Base-by-base conservation (phyloP, 257 asterid species). In the Przewalskia tangutica region DNA sequence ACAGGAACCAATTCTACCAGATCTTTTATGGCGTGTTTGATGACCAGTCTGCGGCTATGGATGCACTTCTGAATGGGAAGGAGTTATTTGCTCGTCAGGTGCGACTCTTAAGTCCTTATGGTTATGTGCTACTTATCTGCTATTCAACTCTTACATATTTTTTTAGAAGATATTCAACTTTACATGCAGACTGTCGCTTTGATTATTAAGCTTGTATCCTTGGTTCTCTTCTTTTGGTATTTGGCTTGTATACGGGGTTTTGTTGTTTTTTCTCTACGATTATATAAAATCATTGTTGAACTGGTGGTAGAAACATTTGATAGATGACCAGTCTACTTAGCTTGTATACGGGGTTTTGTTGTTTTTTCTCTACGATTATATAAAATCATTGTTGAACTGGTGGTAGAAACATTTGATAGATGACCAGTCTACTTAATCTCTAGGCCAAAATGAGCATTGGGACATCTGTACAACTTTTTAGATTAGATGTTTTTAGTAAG, bases 41-140 rank as follows among this genome's bases (percentile, higher is more conserved):
- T 81, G 87, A 92, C 84, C 92, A 89, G 86, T 89, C 79, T 77
- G 86, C 89, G 78, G 93, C 90, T 80, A 91, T 91, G 97, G 93
- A 93, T 73, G 92, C 86, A 65, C 93, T 96, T 86, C 84, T 93
- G 88, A 93, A 89, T 86, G 95, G 90, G 81, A 94, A 95, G 86
- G 99, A 94, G 90, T 87, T 90, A 82, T 94, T 94, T 87, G 94
- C 98, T 50, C 82, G 88, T 80, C 94, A 92, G 98, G 99, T 96
- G 90, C 23, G 62, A 12, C 80, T 75, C 11, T 71, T 54, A 20
- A 34, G 77, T 14, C 59, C 63, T 36, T 58, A 36, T 59, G 36
- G 80, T 71, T 23, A n/a, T 18, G 36, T 44, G 66, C 17, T 11
- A 70, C 77, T 75, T 75, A 73, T 58, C 42, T 82, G 36, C 53